Percentiles rank a stretch among this genome's conserved stretches.
phyloP scores from a whole-genome alignment of 352 stramenopile genomes.

The Albugo candida region DNA sequence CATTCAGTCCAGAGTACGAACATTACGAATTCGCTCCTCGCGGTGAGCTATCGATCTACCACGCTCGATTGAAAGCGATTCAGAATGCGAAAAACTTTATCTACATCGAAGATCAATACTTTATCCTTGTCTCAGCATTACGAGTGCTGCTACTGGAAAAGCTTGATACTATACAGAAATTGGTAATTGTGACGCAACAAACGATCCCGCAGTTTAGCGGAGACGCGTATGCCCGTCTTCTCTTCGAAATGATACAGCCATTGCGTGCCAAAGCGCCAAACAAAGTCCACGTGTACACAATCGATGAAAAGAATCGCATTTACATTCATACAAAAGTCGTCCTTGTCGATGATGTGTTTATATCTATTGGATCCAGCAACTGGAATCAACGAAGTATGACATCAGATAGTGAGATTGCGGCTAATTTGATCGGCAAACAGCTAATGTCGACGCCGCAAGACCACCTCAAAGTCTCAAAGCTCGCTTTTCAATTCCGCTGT shows the following conservation, averaged over 20 bases:
- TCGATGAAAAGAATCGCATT: constrained; percentile 14
- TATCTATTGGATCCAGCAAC: constrained; percentile 35
- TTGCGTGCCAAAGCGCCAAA: constrained; percentile 19
- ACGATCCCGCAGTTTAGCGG: constrained; percentile 9
- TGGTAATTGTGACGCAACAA: constrained; percentile 24
- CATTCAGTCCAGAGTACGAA: constrained; percentile 30
- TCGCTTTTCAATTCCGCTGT: constrained; percentile 28
- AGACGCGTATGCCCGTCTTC: constrained; percentile 23
- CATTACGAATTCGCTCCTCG: constrained; percentile 30
- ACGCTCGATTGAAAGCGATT: constrained; percentile 28
- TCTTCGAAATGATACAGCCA: constrained; percentile 30
- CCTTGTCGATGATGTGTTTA: constrained; percentile 42
- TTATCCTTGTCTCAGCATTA: constrained; percentile 23
- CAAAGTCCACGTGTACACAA: constrained; percentile 30
- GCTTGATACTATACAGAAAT: constrained; percentile 18
- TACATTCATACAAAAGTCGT: constrained; percentile 39
- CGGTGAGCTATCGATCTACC: constrained; percentile 27
- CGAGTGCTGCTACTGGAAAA: constrained; percentile 21
- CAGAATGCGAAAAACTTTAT: constrained; percentile 35
- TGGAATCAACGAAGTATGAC: constrained; percentile 56
- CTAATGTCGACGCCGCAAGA: constrained; percentile 9
- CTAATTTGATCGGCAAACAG: constrained; percentile 26
- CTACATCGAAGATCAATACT: constrained; percentile 55
- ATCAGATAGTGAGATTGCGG: constrained; percentile 31
- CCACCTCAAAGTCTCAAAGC: constrained; percentile 14